A percentile compares a stretch with the other conserved stretches of the same genome.
Evolutionary conservation across 345 rosid genomes (phyloP).

Genomic region (Excoecaria cochinchinensis): DNA sequence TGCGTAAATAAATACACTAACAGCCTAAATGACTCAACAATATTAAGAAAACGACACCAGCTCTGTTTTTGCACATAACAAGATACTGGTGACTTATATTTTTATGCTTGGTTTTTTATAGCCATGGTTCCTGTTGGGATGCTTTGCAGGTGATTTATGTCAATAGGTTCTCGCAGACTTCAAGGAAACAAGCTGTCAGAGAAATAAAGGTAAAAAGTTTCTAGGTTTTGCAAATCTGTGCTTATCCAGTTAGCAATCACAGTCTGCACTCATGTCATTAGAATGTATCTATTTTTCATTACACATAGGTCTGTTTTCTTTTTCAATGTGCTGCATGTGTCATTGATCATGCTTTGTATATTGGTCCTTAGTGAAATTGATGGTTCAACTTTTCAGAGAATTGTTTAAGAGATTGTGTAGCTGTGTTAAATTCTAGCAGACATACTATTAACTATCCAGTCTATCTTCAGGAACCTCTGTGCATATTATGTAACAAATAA

Average conservation of each 20-base stretch:
- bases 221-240: slow-evolving; percentile 19
- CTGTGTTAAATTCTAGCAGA: neutral
- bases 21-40: no score
- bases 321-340: neutral
- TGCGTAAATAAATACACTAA: no score
- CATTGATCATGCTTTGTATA: neutral
- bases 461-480: neutral
- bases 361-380: neutral
- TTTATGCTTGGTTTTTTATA: neutral
- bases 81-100: neutral
- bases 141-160: slow-evolving; percentile 86
- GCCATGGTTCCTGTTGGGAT: neutral
- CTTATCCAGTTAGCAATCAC: neutral
- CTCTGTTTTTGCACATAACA: no score
- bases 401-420: neutral
- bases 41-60: no score
- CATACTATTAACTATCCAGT: neutral
- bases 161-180: slow-evolving; percentile 73
- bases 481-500: slow-evolving; percentile 20
- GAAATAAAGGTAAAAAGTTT: slow-evolving; percentile 91
- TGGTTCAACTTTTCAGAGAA: neutral
- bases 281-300: neutral
- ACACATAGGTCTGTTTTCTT: neutral
- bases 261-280: neutral
- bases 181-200: slow-evolving; percentile 81